Evolutionary conservation across 192 early-diverging fungal genomes (phyloP).

Genomic region (Entomortierella lignicola): DNA sequence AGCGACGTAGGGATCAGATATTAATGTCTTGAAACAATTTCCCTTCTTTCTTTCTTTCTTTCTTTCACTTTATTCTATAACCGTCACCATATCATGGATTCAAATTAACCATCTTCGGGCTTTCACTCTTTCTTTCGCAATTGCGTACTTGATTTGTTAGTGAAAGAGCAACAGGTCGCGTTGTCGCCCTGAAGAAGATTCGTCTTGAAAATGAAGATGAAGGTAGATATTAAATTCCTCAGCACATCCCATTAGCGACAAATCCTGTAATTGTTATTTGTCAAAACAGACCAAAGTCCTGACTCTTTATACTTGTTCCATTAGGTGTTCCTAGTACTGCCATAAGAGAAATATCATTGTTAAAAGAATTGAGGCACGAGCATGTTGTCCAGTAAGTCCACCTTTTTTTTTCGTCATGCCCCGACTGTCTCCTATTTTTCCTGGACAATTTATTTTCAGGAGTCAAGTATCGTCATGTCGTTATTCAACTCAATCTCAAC

Average conservation of each 20-base stretch:
- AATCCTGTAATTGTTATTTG: neutral
- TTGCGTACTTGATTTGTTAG: slow-evolving; percentile 6
- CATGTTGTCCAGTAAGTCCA: slow-evolving; percentile 84
- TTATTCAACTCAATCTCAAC: neutral
- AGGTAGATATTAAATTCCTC: slow-evolving; percentile 30
- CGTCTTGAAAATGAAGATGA: slow-evolving; percentile 76
- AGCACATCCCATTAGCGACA: neutral
- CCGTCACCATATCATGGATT: too few relatives aligned
- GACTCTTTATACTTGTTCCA: neutral
- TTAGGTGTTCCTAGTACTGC: slow-evolving; percentile 82
- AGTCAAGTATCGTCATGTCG: neutral
- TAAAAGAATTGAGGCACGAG: slow-evolving; percentile 87
- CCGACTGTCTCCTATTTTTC: neutral
- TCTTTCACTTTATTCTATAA: neutral
- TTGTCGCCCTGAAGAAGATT: slow-evolving; percentile 82
- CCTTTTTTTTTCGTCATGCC: neutral
- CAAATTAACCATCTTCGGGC: too few relatives aligned
- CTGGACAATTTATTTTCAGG: slow-evolving; percentile 9
- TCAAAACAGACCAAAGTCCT: too few relatives aligned
- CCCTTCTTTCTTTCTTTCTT: neutral
- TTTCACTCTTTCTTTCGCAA: neutral
- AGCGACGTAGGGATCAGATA: slow-evolving; percentile 52
- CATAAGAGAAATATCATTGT: slow-evolving; percentile 86
- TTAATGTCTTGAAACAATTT: neutral
- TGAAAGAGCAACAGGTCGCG: slow-evolving; percentile 62